Percentiles rank a stretch among this genome's conserved stretches.
Conservation (phyloP, 108 stramenopile species). For the Aureococcus anophagefferens region DNA sequence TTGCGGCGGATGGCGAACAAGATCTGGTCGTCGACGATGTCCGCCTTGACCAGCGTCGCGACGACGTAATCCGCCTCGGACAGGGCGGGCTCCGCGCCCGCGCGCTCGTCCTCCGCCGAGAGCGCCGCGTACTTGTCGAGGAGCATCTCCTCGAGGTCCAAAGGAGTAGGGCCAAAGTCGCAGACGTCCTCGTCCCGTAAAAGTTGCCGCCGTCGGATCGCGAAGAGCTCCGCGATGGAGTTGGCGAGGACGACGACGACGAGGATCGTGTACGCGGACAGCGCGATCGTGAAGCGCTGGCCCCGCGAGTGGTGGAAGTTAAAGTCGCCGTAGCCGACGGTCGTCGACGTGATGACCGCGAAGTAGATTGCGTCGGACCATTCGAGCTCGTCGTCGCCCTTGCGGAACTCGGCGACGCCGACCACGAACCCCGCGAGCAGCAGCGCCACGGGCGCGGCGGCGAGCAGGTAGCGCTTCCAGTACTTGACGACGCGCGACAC, state of each 20-base stretch:
- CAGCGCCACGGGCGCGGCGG: background rate
- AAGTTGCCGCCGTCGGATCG: background rate
- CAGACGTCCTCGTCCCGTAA: too few species aligned
- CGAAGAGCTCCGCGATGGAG: background rate
- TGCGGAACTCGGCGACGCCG: background rate
- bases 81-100: background rate
- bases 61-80: background rate
- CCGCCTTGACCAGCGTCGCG: background rate
- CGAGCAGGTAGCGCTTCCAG: background rate
- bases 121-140: background rate
- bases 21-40: background rate
- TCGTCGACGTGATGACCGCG: conserved; percentile 28
- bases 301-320: background rate
- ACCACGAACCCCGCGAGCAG: background rate
- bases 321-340: conserved; percentile 27
- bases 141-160: background rate
- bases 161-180: too few species aligned
- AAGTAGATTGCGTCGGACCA: conserved; percentile 35
- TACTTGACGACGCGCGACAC: background rate
- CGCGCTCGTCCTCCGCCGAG: background rate
- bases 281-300: background rate
- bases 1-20: background rate
- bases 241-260: background rate
- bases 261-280: background rate
- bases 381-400: background rate